Percentiles rank a stretch among this genome's conserved stretches.
Evolutionary conservation across 2,329 filamentous ascomycete genomes (phyloP).

Genomic region (Talaromyces rugulosus): DNA sequence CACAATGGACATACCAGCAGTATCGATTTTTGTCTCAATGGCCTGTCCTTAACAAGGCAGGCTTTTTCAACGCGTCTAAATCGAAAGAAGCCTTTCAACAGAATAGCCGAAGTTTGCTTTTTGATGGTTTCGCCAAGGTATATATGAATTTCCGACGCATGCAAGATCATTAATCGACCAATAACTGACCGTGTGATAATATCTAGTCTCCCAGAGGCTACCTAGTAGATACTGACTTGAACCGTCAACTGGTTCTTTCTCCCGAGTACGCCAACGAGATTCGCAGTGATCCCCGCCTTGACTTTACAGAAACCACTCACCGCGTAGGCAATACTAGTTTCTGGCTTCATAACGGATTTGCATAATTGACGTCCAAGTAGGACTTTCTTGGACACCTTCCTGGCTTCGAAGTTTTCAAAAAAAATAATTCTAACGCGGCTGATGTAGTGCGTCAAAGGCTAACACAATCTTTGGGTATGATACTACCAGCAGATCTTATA

Average conservation of each 20-base stretch:
- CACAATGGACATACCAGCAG: background rate
- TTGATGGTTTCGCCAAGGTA: conserved; percentile 8
- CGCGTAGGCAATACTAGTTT: background rate
- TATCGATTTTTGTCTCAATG: background rate
- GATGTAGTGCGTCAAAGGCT: conserved; percentile 5
- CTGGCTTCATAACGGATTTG: background rate
- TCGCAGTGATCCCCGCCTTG: conserved; percentile 4
- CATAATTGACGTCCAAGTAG: background rate
- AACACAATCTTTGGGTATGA: conserved; percentile 6
- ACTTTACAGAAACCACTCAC: background rate
- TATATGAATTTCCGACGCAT: background rate
- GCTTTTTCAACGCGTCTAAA: conserved; percentile 4
- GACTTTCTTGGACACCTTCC: conserved; percentile 9
- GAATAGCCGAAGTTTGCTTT: conserved; percentile 1
- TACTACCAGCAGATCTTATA: too few relatives aligned
- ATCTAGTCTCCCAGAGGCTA: conserved; percentile 10
- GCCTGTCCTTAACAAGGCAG: conserved; percentile 3
- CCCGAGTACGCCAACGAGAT: conserved; percentile 12
- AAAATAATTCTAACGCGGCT: background rate
- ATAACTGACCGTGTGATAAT: background rate
- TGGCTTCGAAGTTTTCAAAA: conserved; percentile 6
- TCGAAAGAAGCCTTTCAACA: conserved; percentile 1
- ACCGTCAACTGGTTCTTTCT: conserved; percentile 2
- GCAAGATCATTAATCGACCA: background rate
- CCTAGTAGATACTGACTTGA: conserved; percentile 9